These are phyloP conservation scores for Grosmannia serpens DNA, from an alignment of 2,329 filamentous ascomycete genomes.

Conservation along the genomic window DNA sequence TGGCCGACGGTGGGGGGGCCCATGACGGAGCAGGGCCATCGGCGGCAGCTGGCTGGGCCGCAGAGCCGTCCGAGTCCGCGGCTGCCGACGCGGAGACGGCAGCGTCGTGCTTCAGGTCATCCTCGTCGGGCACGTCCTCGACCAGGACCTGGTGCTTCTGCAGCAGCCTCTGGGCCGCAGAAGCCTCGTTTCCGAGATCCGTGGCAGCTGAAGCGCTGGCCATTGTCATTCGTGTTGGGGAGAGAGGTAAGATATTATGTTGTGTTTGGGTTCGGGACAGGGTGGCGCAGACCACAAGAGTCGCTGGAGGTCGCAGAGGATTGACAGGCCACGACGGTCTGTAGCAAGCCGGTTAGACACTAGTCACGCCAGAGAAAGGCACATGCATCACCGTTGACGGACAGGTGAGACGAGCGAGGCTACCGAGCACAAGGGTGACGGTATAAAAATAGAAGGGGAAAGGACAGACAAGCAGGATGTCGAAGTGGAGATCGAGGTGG, in stretches of 20 bases:
- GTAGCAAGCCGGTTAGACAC: not conserved
- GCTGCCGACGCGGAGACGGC: slow-evolving; percentile 33
- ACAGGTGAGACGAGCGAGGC: not conserved
- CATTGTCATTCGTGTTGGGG: slow-evolving; percentile 7
- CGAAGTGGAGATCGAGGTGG: not conserved
- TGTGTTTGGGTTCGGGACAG: not conserved
- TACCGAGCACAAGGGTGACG: not conserved
- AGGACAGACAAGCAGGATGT: not conserved
- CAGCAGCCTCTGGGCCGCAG: slow-evolving; percentile 50
- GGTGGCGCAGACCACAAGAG: not conserved
- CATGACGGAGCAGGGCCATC: slow-evolving; percentile 34
- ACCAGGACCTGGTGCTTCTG: slow-evolving; percentile 60
- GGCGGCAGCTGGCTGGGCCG: slow-evolving; percentile 25
- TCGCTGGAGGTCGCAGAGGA: not conserved
- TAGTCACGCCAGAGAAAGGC: not conserved
- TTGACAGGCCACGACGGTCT: not conserved
- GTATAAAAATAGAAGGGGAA: not conserved
- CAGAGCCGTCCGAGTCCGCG: slow-evolving; percentile 38
- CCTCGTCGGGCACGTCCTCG: slow-evolving; percentile 74
- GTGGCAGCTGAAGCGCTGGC: slow-evolving; percentile 18
- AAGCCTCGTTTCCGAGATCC: slow-evolving; percentile 31
- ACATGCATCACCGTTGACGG: not conserved
- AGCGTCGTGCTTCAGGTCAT: slow-evolving; percentile 40
- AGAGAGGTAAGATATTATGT: not conserved
- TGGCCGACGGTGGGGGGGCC: slow-evolving; percentile 42